phyloP scores from a whole-genome alignment of 1,139 yeast genomes.

The Geotrichum histeridarum region DNA sequence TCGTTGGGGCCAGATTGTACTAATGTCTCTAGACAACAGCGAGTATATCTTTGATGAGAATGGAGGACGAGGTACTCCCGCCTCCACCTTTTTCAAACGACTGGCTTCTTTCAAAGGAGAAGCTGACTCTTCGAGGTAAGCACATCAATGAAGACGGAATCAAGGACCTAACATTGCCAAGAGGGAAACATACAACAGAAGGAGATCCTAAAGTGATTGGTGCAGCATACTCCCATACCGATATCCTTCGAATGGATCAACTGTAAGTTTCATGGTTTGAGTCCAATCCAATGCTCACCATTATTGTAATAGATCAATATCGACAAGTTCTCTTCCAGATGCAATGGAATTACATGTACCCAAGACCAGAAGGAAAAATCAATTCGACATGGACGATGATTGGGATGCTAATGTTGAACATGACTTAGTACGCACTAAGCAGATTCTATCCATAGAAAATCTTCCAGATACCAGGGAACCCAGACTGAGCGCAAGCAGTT shows the following conservation, averaged over 20 bases:
- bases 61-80: constrained; percentile 63
- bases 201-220: constrained; percentile 40
- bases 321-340: constrained; percentile 15
- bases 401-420: constrained; percentile 85
- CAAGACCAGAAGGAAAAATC: constrained; percentile 22
- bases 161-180: background rate
- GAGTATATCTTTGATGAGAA: constrained; percentile 64
- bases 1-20: background rate
- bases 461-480: constrained; percentile 22
- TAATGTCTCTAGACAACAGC: constrained; percentile 37
- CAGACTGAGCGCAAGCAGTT: constrained; percentile 16
- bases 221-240: constrained; percentile 43
- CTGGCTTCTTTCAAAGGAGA: constrained; percentile 37
- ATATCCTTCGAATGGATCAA: constrained; percentile 27
- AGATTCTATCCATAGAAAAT: constrained; percentile 35
- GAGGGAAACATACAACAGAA: constrained; percentile 20
- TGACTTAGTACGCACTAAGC: constrained; percentile 37
- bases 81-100: constrained; percentile 54
- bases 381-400: constrained; percentile 71
- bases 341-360: constrained; percentile 10
- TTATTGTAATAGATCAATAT: constrained; percentile 8
- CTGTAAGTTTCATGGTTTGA: constrained; percentile 4
- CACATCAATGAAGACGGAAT: background rate
- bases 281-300: background rate
- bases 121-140: constrained; percentile 12